Base-by-base conservation (phyloP, 1,284 basidiomycete genomes). In the Austroboletus olivaceoglutinosus region DNA sequence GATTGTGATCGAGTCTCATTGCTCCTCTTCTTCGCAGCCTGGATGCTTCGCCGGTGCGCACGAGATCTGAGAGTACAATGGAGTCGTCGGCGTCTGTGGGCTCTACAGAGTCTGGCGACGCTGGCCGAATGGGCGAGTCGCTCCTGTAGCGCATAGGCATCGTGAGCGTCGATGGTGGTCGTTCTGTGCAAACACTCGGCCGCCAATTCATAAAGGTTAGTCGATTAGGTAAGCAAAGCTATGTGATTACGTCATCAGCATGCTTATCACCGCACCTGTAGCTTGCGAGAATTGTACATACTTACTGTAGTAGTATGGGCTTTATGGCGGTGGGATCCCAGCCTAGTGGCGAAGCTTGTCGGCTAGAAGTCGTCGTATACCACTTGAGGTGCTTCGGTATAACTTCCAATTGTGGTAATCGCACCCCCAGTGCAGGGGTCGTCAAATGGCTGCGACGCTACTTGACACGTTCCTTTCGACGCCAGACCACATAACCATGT, bases 11-110 rank as follows among this genome's bases (percentile, higher is more conserved):
- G 37, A 85, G 70, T 33, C 83, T 74, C 74, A 88, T 78, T 45
- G 86, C 86, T 21, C 86, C 86, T 58, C 86, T 70, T 50, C 86
- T 72, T n/a, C 86, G 76, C 34, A 89, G 67, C 8, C 86, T 73
- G 16, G 86, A 88, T 0, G 83, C 82, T 62, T 89, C 86, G 12
- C 81, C 86, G 2, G 82, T 81, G 45, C 80, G 76, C 9, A 88
- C 74, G 43, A 88, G 75, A 64, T 88, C 85, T 3, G 83, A 85
- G 48, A 89, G 76, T 21, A 86, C 76, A 49, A 89, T 82, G 25
- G 81, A 77, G 61, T 83, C 82, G 60, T 88, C 85, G 2, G 73
- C 76, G 56, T 86, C 81, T 34, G 67, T 62, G 6, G 57, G 67
- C 16, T 70, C 57, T n/a, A 63, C 39, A 19, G 37, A 30, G 15